These are phyloP conservation scores for Solanum virginianum DNA, from an alignment of 257 asterid species.

Conservation along the genomic window DNA sequence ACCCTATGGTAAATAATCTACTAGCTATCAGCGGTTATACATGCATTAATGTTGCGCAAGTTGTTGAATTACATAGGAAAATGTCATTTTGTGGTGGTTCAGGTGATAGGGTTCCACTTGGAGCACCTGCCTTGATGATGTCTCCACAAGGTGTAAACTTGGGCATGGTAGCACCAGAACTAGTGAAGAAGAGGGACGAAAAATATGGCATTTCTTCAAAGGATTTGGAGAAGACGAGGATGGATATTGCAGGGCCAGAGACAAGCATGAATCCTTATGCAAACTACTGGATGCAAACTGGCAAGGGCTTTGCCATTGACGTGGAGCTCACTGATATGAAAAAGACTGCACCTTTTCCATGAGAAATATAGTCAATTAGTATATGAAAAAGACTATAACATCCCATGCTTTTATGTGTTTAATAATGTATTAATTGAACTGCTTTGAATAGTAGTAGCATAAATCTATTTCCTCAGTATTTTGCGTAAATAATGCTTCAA, in stretches of 20 bases:
- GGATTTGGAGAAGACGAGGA: conserved; percentile 20
- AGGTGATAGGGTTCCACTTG: conserved; percentile 66
- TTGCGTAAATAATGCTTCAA: neutral
- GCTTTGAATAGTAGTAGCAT: neutral
- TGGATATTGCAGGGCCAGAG: conserved; percentile 46
- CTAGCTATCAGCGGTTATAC: neutral
- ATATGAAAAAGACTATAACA: neutral
- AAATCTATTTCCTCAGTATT: neutral
- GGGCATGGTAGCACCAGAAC: conserved; percentile 36
- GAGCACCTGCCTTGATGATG: conserved; percentile 69
- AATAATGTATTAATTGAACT: neutral
- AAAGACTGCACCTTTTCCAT: conserved; percentile 26
- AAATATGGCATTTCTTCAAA: conserved; percentile 43
- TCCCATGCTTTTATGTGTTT: neutral
- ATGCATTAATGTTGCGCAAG: neutral
- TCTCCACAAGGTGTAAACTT: conserved; percentile 48
- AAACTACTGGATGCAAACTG: conserved; percentile 69
- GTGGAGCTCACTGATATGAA: conserved; percentile 38
- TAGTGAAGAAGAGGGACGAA: conserved; percentile 31
- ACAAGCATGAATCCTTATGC: conserved; percentile 54
- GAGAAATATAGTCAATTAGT: neutral
- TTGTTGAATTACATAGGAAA: neutral
- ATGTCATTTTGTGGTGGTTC: neutral
- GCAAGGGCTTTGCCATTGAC: conserved; percentile 42
- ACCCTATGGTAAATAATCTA: neutral